Base-by-base conservation (phyloP, 805 yeast species). In the Crinitomyces ghanaensis region DNA sequence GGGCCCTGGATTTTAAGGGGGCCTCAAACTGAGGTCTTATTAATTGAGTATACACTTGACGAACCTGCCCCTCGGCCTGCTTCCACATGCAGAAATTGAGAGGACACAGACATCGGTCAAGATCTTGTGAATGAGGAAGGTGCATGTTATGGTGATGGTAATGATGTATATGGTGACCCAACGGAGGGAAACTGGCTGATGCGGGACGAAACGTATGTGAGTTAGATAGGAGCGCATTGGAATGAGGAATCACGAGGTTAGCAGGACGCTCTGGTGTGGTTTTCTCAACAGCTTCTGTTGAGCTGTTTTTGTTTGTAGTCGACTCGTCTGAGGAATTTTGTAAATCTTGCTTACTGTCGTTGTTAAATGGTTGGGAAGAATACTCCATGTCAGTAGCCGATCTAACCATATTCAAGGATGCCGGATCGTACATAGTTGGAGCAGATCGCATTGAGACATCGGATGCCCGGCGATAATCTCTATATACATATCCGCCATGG, bases 1-100 rank as follows among this genome's bases (percentile, higher is more conserved):
- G 34, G n/a, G 42, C 41, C 30, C 50, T 41, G 16, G 51, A 47
- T 25, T 42, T 40, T 24, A 46, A 30, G 5, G 60, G 60, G 7
- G 59, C 48, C 34, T 54, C 58, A 31, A 51, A 49, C 36, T 52
- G 51, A 7, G 59, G 54, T 4, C 60, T 48, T 30, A 55, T 45
- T 24, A 57, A 42, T 19, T 53, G 51, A 8, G 57, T 46, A 44
- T 46, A 50, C 20, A 49, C 40, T 33, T 47, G 46, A 22, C 35
- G 34, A 13, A 41, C 34, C 5, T 30, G 39, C 24, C 27, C 41
- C 6, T 35, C 49, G 19, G 32, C 44, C 27, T 25, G 42, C 19
- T 45, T 48, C 51, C 37, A 48, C 42, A 31, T 56, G 53, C 42
- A 53, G 32, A 35, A 45, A 37, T 48, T 41, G 21, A 41, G 33